A percentile compares a stretch with the other conserved stretches of the same genome.
These are phyloP conservation scores for Ceratobasidium sp. DNA, from an alignment of 1,284 basidiomycete genomes.

Conservation along the genomic window DNA sequence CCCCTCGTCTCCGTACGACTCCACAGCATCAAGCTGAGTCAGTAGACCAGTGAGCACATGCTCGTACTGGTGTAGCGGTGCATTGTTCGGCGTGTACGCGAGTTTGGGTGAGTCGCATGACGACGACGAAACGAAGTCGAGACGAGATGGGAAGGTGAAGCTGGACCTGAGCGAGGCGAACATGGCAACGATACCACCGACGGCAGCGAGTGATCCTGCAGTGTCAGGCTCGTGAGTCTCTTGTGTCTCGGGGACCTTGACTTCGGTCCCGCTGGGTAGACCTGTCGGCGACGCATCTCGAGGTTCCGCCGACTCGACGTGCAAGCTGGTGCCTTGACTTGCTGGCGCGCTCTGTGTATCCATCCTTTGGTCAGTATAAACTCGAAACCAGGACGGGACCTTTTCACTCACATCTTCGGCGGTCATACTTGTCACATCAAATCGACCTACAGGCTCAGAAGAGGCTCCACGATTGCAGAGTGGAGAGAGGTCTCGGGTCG, in stretches of 20 bases:
- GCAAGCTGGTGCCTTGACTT: not conserved
- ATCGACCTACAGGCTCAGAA: not conserved
- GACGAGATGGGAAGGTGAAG: slow-evolving; percentile 47
- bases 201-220: slow-evolving; percentile 33
- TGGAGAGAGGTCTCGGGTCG: not conserved
- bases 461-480: not conserved
- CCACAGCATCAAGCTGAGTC: slow-evolving; percentile 73
- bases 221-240: slow-evolving; percentile 3
- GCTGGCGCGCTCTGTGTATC: not conserved
- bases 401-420: not conserved
- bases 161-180: slow-evolving; percentile 41
- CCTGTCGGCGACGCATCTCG: not conserved
- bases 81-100: slow-evolving; percentile 67
- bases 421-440: not conserved
- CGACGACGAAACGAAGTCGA: slow-evolving; percentile 43
- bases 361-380: not conserved
- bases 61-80: slow-evolving; percentile 70
- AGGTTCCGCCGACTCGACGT: not conserved
- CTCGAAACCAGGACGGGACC: not conserved
- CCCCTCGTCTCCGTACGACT: slow-evolving; percentile 70
- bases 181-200: slow-evolving; percentile 37
- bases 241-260: not conserved
- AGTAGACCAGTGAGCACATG: slow-evolving; percentile 73
- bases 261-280: not conserved
- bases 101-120: slow-evolving; percentile 53